Evolutionary conservation across 164 flowering plant genomes (phyloP).

Genomic region (Macadamia integrifolia): DNA sequence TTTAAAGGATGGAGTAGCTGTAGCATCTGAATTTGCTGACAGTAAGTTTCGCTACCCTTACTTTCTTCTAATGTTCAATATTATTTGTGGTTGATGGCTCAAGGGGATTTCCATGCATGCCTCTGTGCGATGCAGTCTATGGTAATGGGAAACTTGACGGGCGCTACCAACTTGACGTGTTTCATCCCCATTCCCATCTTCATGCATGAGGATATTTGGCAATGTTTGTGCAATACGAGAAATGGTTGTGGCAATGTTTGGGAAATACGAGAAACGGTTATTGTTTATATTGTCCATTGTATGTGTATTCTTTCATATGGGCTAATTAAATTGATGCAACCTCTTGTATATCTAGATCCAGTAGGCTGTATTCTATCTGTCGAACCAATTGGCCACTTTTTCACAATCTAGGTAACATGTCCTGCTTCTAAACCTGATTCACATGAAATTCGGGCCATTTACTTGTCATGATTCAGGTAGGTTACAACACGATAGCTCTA

Average conservation of each 20-base stretch:
- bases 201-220: not conserved
- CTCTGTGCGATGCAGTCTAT: no score
- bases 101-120: not conserved
- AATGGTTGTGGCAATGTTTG: not conserved
- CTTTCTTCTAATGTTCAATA: not conserved
- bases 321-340: not conserved
- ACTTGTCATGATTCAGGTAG: not conserved
- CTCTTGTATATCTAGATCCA: not conserved
- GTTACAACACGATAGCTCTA: not conserved
- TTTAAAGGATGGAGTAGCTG: constrained; percentile 27
- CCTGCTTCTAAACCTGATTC: not conserved
- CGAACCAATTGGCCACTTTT: not conserved
- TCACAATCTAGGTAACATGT: not conserved
- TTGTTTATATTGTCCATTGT: not conserved
- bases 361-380: not conserved
- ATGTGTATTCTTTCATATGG: not conserved
- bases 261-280: not conserved
- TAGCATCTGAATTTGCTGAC: constrained; percentile 72
- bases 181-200: not conserved
- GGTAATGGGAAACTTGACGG: not conserved
- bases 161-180: not conserved
- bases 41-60: constrained; percentile 35
- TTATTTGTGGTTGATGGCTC: not conserved
- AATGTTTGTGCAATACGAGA: not conserved
- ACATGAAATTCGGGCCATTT: no score